Conservation (phyloP, 1,139 yeast genomes). For the Sugiyamaella castrensis region DNA sequence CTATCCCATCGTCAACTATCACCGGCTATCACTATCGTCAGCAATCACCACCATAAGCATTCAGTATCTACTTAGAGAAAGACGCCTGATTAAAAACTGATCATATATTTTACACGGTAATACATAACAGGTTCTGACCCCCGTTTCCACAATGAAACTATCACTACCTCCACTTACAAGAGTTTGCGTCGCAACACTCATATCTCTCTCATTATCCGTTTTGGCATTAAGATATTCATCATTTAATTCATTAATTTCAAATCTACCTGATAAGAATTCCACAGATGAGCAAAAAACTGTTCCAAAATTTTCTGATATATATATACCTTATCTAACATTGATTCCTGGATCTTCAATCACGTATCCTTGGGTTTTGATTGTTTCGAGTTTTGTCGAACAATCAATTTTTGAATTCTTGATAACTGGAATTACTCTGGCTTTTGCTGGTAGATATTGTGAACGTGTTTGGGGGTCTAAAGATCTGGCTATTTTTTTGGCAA, state of each 20-base stretch:
- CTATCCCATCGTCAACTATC: too few relatives aligned
- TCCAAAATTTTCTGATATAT: conserved; percentile 34
- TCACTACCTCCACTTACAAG: conserved; percentile 44
- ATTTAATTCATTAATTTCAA: conserved; percentile 9
- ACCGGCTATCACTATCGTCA: too few relatives aligned
- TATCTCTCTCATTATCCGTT: conserved; percentile 34
- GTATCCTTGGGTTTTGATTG: conserved; percentile 74
- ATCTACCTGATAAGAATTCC: background rate
- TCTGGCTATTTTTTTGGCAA: conserved; percentile 54
- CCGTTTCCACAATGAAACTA: conserved; percentile 16
- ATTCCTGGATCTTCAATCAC: conserved; percentile 60
- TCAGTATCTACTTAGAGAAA: too few relatives aligned
- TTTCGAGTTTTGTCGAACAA: conserved; percentile 71
- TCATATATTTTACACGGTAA: too few relatives aligned
- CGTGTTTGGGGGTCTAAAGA: conserved; percentile 59
- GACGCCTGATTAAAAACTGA: too few relatives aligned
- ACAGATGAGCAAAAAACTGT: background rate
- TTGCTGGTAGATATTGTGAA: conserved; percentile 54
- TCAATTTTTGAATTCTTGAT: conserved; percentile 49
- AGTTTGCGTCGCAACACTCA: conserved; percentile 33
- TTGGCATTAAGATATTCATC: conserved; percentile 31
- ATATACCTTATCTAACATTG: conserved; percentile 63
- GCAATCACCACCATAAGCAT: too few relatives aligned
- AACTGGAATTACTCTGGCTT: conserved; percentile 49
- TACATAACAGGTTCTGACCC: too few relatives aligned